These are phyloP conservation scores for Wallacemonas sp. DNA, from an alignment of 208 protist species.

Conservation along the genomic window DNA sequence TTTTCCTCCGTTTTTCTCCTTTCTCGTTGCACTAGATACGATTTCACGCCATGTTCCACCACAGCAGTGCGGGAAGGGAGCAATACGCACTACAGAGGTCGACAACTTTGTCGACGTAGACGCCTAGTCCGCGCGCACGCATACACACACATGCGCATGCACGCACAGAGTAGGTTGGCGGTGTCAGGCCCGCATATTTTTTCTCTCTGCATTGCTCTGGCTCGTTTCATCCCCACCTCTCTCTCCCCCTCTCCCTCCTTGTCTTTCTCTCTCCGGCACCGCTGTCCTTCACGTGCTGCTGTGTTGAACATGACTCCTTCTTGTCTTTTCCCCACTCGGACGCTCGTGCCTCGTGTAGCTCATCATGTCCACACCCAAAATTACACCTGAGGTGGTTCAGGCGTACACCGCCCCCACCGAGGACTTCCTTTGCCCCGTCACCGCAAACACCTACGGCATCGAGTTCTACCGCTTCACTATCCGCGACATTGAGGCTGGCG, in stretches of 20 bases:
- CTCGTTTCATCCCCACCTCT: neutral
- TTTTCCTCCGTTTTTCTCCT: too few relatives aligned
- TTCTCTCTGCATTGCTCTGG: neutral
- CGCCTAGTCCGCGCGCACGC: too few relatives aligned
- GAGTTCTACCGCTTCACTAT: slow-evolving; percentile 95
- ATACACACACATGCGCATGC: too few relatives aligned
- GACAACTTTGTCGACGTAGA: too few relatives aligned
- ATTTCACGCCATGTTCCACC: too few relatives aligned
- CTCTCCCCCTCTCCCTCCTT: neutral
- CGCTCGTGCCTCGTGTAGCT: neutral
- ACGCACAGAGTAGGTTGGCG: too few relatives aligned
- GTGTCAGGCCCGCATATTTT: too few relatives aligned
- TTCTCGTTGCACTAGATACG: too few relatives aligned
- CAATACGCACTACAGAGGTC: too few relatives aligned
- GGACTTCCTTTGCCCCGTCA: slow-evolving; percentile 91
- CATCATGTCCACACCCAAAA: slow-evolving; percentile 5
- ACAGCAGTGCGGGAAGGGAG: too few relatives aligned
- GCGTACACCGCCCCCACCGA: slow-evolving; percentile 64
- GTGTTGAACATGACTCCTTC: slow-evolving; percentile 3
- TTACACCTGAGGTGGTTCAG: slow-evolving; percentile 75
- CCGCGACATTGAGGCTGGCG: slow-evolving; percentile 86
- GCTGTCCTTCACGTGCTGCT: too few relatives aligned
- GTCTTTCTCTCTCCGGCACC: neutral
- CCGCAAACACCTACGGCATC: slow-evolving; percentile 91
- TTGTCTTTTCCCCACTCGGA: neutral